phyloP scores from a whole-genome alignment of 768 basidiomycete species.

The Phylloporus sp. region DNA sequence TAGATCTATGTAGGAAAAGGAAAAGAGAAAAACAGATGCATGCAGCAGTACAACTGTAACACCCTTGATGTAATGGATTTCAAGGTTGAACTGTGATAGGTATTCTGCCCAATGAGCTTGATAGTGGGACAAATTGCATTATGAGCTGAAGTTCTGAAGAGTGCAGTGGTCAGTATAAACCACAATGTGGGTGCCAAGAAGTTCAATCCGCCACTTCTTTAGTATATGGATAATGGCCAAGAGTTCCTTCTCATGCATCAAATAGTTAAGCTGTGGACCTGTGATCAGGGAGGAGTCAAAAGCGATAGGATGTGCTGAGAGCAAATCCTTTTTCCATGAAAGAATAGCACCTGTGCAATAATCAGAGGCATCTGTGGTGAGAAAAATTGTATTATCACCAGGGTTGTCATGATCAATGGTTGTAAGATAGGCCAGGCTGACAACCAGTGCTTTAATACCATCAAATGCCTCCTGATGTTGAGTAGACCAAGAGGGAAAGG shows the following conservation, averaged over 20 bases:
- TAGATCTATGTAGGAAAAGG: too few species aligned
- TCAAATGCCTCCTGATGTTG: conserved; percentile 3
- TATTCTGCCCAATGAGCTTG: conserved; percentile 40
- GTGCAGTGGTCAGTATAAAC: conserved; percentile 31
- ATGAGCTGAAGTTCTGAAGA: conserved; percentile 27
- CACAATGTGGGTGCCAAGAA: neutral
- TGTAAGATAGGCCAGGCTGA: conserved; percentile 23
- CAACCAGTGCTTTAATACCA: conserved; percentile 25
- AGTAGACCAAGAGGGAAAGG: neutral
- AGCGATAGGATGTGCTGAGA: neutral
- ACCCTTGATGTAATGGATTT: conserved; percentile 34
- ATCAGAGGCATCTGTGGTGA: conserved; percentile 12
- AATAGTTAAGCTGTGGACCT: conserved; percentile 33
- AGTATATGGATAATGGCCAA: neutral
- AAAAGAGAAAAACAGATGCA: too few species aligned
- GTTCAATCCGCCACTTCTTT: neutral
- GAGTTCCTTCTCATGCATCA: conserved; percentile 29
- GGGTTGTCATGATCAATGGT: conserved; percentile 30
- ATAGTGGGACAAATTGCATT: conserved; percentile 27
- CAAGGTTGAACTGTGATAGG: conserved; percentile 33
- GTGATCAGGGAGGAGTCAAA: neutral
- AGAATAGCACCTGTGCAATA: neutral
- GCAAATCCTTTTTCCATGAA: neutral
- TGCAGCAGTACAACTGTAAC: too few species aligned
- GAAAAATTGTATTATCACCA: conserved; percentile 12